Base-by-base conservation (phyloP, 225 moss, liverwort and hornwort species). In the Marchantia paleacea region DNA sequence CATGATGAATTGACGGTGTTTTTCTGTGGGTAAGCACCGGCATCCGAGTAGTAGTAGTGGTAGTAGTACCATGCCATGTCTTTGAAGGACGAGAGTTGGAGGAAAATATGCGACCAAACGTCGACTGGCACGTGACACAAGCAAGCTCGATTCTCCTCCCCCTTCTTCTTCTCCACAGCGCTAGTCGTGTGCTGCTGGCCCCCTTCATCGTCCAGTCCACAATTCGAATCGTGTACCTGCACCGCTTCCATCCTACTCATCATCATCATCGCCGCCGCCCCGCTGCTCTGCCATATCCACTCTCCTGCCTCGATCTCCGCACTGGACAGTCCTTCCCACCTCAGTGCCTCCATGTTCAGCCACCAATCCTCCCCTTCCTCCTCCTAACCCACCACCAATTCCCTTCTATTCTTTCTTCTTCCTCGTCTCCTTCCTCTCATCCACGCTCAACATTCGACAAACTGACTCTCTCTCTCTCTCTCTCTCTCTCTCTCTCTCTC, bases 51-150 rank as follows among this genome's bases (percentile, higher is more conserved):
- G 39, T 39, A 5, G 39, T 5, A 39, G 39, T 39, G 5, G 39
- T 39, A 39, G 39, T 2, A 39, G 39, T 39, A 97, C 94, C 85
- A 92, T 62, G 97, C 93, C 76, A 89, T 85, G 89, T 97, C 97
- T 83, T 86, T 93, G 78, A 97, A 94, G 9, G 94, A 94, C 0
- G 90, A 88, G 58, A 97, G 90, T 85, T 86, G 89, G 60, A 90
- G 84, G 85, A 97, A 90, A 70, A 94, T 90, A 64, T 90, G 92
- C 55, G 89, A 88, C 54, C 93, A 78, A 25, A 97, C 84, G 29
- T 94, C 97, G 74, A 88, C 91, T 18, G 94, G 94, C 70, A 86
- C 78, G 77, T 94, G 91, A 78, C 91, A 88, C 55, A 79, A 75
- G 72, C 94, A 92, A 24, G 79, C 81, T 69, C 75, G 84, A 80